These are phyloP conservation scores for Eucalyptus pauciflora DNA, from an alignment of 345 rosid genomes.

Conservation along the genomic window DNA sequence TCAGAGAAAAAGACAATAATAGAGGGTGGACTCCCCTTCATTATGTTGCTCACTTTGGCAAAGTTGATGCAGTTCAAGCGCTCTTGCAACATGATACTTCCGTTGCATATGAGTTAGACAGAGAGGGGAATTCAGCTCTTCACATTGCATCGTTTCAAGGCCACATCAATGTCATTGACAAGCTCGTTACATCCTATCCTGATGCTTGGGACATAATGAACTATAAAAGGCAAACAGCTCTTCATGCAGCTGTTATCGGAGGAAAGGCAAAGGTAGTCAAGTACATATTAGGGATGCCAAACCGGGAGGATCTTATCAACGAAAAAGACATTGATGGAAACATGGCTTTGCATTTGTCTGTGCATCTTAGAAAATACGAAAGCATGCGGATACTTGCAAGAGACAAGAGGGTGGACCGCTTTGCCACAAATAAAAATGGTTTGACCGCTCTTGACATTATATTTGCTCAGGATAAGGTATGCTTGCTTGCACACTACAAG, in stretches of 20 bases:
- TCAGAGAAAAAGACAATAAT: neutral
- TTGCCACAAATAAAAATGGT: neutral
- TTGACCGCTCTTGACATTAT: neutral
- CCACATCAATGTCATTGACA: neutral
- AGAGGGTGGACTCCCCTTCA: neutral
- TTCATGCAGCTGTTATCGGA: neutral
- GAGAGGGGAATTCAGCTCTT: neutral
- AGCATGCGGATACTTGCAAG: neutral
- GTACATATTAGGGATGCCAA: neutral
- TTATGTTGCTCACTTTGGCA: neutral
- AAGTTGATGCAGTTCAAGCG: neutral
- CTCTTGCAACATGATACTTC: neutral
- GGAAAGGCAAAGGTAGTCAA: accelerated
- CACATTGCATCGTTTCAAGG: neutral
- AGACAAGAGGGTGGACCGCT: neutral
- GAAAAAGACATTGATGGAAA: neutral
- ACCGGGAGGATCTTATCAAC: neutral
- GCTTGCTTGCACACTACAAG: neutral
- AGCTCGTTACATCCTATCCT: neutral
- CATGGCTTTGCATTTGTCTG: neutral
- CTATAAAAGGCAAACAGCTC: neutral
- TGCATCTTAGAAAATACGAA: accelerated
- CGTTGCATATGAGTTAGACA: neutral
- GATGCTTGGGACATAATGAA: neutral
- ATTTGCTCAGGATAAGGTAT: neutral